These are phyloP conservation scores for Fagopyrum esculentum DNA, from an alignment of 148 eudicot genomes.

Conservation along the genomic window DNA sequence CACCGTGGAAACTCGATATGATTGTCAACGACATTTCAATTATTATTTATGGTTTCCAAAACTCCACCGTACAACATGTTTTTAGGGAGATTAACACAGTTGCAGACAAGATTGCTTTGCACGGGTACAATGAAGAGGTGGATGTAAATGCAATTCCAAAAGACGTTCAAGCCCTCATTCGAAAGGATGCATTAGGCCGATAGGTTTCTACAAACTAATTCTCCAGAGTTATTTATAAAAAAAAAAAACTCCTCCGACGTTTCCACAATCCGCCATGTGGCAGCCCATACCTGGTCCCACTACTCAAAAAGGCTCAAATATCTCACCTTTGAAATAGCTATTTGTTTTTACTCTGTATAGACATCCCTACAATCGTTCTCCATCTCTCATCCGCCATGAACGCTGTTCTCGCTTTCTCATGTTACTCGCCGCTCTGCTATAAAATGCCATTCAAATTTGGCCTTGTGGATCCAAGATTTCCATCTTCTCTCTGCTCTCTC, in stretches of 20 bases:
- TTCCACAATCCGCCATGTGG: neutral
- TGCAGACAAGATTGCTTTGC: too few species aligned
- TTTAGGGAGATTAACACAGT: too few species aligned
- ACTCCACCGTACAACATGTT: too few species aligned
- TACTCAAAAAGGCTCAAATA: neutral
- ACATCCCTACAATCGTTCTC: neutral
- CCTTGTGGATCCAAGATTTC: neutral
- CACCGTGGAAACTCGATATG: too few species aligned
- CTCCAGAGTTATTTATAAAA: too few species aligned
- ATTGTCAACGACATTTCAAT: too few species aligned
- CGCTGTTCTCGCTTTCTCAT: neutral
- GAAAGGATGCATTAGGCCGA: too few species aligned
- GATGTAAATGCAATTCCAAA: too few species aligned
- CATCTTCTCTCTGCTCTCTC: constrained; percentile 1
- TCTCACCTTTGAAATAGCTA: neutral
- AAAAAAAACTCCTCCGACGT: neutral
- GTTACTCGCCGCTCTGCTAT: neutral
- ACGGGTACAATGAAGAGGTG: too few species aligned
- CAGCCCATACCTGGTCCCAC: neutral
- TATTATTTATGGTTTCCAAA: too few species aligned
- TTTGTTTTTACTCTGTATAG: neutral
- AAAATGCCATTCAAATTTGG: neutral
- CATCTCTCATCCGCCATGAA: neutral
- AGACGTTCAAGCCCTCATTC: too few species aligned
- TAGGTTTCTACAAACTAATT: too few species aligned